Evolutionary conservation across 2,329 filamentous ascomycete genomes (phyloP).

Genomic region (Aspergillus sp.): DNA sequence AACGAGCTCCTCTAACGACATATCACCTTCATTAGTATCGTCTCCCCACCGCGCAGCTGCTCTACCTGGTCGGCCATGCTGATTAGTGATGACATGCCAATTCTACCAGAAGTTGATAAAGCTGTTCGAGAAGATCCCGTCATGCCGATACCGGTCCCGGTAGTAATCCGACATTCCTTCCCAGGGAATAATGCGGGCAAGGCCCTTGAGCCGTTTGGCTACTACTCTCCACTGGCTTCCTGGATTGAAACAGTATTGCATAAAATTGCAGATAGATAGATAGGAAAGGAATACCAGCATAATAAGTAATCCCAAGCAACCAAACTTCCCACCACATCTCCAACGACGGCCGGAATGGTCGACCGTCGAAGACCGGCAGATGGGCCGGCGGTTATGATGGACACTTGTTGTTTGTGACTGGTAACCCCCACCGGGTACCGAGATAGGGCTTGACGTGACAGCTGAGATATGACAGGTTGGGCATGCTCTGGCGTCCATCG

Average conservation of each 20-base stretch:
- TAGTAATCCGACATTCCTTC: slow-evolving; percentile 59
- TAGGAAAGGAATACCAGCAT: no score
- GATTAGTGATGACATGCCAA: slow-evolving; percentile 64
- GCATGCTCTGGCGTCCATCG: no score
- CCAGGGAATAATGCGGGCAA: slow-evolving; percentile 55
- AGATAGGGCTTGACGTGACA: no score
- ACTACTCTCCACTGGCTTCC: slow-evolving; percentile 57
- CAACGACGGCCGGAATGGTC: no score
- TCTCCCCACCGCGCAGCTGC: slow-evolving; percentile 53
- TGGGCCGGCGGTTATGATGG: no score
- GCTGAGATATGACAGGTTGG: no score
- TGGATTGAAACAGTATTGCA: slow-evolving; percentile 14
- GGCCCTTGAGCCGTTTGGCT: slow-evolving; percentile 51
- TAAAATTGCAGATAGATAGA: no score
- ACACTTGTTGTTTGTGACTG: no score
- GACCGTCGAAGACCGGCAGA: no score
- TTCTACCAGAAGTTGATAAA: slow-evolving; percentile 69
- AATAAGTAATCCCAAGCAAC: no score
- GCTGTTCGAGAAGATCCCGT: slow-evolving; percentile 59
- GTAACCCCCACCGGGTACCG: no score
- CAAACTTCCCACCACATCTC: no score
- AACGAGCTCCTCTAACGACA: slow-evolving; percentile 33
- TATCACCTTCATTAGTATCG: slow-evolving; percentile 43
- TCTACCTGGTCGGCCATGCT: slow-evolving; percentile 61
- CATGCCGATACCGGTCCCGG: slow-evolving; percentile 60